phyloP scores from a whole-genome alignment of 306 rosid genomes.

The Cucumis cinereus region DNA sequence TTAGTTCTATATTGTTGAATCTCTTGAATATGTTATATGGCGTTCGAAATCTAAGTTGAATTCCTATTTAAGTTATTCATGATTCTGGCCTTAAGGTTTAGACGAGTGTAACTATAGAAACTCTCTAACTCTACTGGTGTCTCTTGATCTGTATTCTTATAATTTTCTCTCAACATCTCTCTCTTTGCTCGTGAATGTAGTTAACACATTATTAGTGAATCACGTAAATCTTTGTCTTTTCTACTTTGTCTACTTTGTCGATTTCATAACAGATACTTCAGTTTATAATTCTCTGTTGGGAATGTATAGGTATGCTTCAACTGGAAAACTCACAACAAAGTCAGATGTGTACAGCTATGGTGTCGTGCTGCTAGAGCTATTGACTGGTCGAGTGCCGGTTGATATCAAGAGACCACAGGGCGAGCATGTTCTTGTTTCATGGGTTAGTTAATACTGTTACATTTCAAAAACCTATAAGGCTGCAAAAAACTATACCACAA shows the following conservation, averaged over 20 bases:
- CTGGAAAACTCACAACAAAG: slow-evolving; percentile 83
- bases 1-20: neutral
- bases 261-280: neutral
- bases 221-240: too few relatives aligned
- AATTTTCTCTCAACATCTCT: too few relatives aligned
- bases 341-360: slow-evolving; percentile 94
- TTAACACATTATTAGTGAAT: too few relatives aligned
- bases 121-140: too few relatives aligned
- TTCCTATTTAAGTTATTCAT: too few relatives aligned
- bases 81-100: too few relatives aligned
- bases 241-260: too few relatives aligned
- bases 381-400: slow-evolving; percentile 87
- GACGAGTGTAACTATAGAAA: too few relatives aligned
- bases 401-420: slow-evolving; percentile 72
- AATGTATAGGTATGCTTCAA: slow-evolving; percentile 64
- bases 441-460: slow-evolving; percentile 42
- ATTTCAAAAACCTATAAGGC: neutral
- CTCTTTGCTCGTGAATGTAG: too few relatives aligned
- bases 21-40: too few relatives aligned
- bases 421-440: slow-evolving; percentile 88
- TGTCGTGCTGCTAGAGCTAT: slow-evolving; percentile 79
- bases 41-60: too few relatives aligned
- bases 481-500: neutral
- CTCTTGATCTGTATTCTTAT: too few relatives aligned
- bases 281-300: neutral